Percentiles rank a stretch among this genome's conserved stretches.
These are phyloP conservation scores for Umbelopsis ramanniana DNA, from an alignment of 192 early-diverging fungal species.

Conservation along the genomic window DNA sequence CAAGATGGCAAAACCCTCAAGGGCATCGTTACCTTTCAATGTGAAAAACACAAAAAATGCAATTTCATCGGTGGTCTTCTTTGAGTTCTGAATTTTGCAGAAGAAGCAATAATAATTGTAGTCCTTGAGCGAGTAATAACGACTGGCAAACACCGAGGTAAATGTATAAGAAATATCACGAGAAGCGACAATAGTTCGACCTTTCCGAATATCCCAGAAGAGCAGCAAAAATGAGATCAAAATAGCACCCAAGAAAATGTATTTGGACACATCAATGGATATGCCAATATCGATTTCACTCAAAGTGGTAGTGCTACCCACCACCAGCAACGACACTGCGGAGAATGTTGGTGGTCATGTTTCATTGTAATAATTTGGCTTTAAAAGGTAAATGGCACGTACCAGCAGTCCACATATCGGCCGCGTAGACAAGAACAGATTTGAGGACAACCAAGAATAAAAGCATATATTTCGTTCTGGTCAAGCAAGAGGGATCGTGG, in stretches of 20 bases:
- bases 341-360: background rate
- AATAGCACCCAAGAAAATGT: conserved; percentile 66
- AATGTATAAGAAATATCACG: conserved; percentile 79
- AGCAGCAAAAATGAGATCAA: conserved; percentile 71
- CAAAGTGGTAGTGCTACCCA: conserved; percentile 25
- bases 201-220: conserved; percentile 71
- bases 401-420: conserved; percentile 77
- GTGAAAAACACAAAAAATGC: conserved; percentile 88
- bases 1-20: too few relatives aligned
- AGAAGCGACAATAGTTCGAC: conserved; percentile 61
- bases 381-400: conserved; percentile 21
- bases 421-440: conserved; percentile 77
- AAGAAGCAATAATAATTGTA: conserved; percentile 89
- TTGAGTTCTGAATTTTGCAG: conserved; percentile 69
- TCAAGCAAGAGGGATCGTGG: conserved; percentile 49
- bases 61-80: conserved; percentile 64
- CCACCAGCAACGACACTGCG: conserved; percentile 34
- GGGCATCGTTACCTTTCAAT: conserved; percentile 73
- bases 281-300: conserved; percentile 25
- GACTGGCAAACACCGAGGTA: conserved; percentile 73
- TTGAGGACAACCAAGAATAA: conserved; percentile 74
- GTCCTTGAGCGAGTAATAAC: conserved; percentile 74
- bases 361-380: conserved; percentile 16
- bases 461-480: conserved; percentile 55
- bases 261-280: conserved; percentile 47